phyloP scores from a whole-genome alignment of 495 filamentous ascomycete species.

The Xylaria scruposa region DNA sequence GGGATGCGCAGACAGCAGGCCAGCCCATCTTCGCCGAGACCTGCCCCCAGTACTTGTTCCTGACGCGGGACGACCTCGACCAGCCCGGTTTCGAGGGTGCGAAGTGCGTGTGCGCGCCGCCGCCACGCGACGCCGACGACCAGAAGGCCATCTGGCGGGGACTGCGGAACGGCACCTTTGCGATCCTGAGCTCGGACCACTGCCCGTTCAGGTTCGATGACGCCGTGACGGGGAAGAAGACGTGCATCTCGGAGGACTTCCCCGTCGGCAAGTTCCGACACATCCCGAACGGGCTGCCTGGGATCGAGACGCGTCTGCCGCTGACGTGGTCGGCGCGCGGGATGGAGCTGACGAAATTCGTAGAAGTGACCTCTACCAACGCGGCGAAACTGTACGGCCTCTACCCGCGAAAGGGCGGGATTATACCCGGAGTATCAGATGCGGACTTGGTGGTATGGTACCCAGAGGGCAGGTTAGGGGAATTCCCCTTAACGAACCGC shows the following conservation, averaged over 20 bases:
- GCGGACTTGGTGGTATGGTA: slow-evolving; percentile 63
- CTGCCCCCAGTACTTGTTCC: slow-evolving; percentile 70
- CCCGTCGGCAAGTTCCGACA: slow-evolving; percentile 58
- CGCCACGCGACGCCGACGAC: slow-evolving; percentile 48
- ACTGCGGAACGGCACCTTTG: slow-evolving; percentile 57
- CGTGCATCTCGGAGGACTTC: slow-evolving; percentile 48
- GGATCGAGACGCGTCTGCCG: slow-evolving; percentile 65
- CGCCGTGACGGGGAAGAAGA: slow-evolving; percentile 54
- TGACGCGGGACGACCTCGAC: slow-evolving; percentile 59
- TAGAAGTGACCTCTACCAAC: slow-evolving; percentile 63
- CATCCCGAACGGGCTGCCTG: slow-evolving; percentile 67
- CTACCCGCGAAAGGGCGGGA: slow-evolving; percentile 59
- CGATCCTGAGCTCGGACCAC: slow-evolving; percentile 62
- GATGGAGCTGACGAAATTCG: slow-evolving; percentile 60
- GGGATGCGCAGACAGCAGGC: slow-evolving; percentile 59
- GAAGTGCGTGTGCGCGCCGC: slow-evolving; percentile 59
- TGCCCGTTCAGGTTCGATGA: slow-evolving; percentile 62
- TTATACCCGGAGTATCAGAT: slow-evolving; percentile 61
- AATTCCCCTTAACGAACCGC: slow-evolving; percentile 54
- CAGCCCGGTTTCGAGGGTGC: slow-evolving; percentile 61
- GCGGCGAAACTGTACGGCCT: slow-evolving; percentile 68
- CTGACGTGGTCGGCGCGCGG: slow-evolving; percentile 53
- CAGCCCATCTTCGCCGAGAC: slow-evolving; percentile 69
- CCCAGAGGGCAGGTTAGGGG: slow-evolving; percentile 47
- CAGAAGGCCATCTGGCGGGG: slow-evolving; percentile 54